Percentiles rank a stretch among this genome's conserved stretches.
phyloP scores from a whole-genome alignment of 78 protist species.

The Pigoraptor vietnamica region DNA sequence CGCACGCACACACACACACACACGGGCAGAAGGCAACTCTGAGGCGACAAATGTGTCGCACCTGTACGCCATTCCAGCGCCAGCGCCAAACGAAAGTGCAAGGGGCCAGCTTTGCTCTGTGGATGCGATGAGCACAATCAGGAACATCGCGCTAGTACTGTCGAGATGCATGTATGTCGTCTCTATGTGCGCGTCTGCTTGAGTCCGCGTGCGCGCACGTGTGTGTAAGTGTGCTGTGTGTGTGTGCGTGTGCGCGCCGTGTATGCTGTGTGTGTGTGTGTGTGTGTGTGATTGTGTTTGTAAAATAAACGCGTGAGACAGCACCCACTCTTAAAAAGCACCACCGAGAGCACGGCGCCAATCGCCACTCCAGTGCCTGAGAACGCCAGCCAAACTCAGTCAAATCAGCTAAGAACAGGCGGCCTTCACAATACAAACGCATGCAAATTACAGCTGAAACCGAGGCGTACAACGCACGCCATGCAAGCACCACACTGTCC shows the following conservation, averaged over 20 bases:
- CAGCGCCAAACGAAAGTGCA: neutral
- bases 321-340: neutral
- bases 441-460: no score
- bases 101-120: neutral
- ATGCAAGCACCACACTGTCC: no score
- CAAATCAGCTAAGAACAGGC: no score
- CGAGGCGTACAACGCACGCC: no score
- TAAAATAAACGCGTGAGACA: neutral
- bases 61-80: neutral
- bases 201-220: neutral
- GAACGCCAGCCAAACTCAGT: no score
- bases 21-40: neutral
- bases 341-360: neutral
- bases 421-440: no score
- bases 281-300: neutral
- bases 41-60: neutral
- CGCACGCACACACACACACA: no score
- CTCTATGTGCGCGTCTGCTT: no score
- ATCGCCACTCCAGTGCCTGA: neutral
- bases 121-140: no score
- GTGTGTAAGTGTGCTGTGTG: neutral
- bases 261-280: neutral
- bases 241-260: no score
- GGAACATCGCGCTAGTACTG: no score
- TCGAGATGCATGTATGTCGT: no score